Base-by-base conservation (phyloP, 2,329 filamentous ascomycete genomes). In the Neofusicoccum ribis region DNA sequence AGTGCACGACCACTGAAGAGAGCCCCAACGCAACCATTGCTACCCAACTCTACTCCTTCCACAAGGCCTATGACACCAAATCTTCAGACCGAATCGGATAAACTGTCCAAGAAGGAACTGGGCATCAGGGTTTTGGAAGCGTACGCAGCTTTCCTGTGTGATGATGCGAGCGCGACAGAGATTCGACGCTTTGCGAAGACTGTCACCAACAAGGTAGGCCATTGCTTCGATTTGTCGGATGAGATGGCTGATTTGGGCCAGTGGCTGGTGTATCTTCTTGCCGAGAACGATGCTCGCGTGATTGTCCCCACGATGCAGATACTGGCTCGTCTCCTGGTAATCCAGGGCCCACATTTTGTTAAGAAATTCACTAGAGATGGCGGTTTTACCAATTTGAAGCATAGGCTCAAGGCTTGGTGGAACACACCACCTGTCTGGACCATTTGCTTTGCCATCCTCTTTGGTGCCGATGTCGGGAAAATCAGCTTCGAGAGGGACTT, bases 231-330 rank as follows among this genome's bases (percentile, higher is more conserved):
- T 63, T 46, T 51, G 70, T 69, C 74, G 81, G 74, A 78, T 46
- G 62, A 59, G 63, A 54, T 58, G 66, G 64, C 51, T 65, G 58
- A 65, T 59, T 72, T 70, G 67, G 64, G 65, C 50, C 69, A 94
- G 89, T 97, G 93, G 93, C 85, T 97, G 14, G 81, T 99, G 14
- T 96, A 97, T 76, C 85, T 99, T 14, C 84, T 98, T 59, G 92
- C 92, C 7, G 93, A 97, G 74, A 88, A 91, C 67, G 91, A 98
- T 66, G 85, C 91, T 5, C 90, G 93, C 69, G 89, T 96, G 23
- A 90, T 97, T 11, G 84, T 93, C 14, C 85, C 93, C 60, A 92
- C 91, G 14, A 86, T 88, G 69, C 93, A 91, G 72, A 94, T 99
- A 61, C 81, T 99, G 27, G 89, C 92, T 27, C 88, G 93, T 43